A percentile compares a stretch with the other conserved stretches of the same genome.
Evolutionary conservation across 768 basidiomycete species (phyloP).

Genomic region (Pulveroboletus sp.): DNA sequence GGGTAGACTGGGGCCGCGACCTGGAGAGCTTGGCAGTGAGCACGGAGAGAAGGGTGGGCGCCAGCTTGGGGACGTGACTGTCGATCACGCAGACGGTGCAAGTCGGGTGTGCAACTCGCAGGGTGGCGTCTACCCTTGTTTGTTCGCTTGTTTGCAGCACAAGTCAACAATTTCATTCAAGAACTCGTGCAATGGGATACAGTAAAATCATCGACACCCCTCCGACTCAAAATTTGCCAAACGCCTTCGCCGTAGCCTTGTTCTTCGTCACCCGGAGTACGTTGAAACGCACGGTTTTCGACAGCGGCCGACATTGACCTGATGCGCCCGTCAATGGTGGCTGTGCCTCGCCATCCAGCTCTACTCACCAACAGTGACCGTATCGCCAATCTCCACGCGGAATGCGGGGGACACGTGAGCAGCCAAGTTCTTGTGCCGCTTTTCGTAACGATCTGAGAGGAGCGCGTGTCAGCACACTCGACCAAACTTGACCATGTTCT

Average conservation of each 20-base stretch:
- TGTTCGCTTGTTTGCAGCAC: conserved; percentile 33
- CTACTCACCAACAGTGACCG: conserved; percentile 87
- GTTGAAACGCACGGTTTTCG: conserved; percentile 99
- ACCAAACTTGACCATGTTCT: neutral
- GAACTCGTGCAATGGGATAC: conserved; percentile 19
- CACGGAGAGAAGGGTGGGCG: conserved; percentile 75
- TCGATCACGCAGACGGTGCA: conserved; percentile 27
- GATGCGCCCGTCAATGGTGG: neutral
- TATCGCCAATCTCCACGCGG: conserved; percentile 94
- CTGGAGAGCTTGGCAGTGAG: conserved; percentile 66
- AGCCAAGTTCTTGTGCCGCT: conserved; percentile 97
- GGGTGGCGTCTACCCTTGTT: conserved; percentile 27
- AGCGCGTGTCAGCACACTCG: conserved; percentile 9
- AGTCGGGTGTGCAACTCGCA: conserved; percentile 20
- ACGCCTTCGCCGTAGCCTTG: conserved; percentile 88
- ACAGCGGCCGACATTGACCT: conserved; percentile 99
- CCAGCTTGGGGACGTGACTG: conserved; percentile 54
- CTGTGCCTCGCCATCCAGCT: conserved; percentile 4
- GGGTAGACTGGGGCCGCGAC: conserved; percentile 70
- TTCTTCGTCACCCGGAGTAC: conserved; percentile 92
- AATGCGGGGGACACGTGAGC: conserved; percentile 97
- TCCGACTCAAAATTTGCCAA: conserved; percentile 83
- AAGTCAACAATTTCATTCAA: conserved; percentile 2
- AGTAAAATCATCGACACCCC: conserved; percentile 1
- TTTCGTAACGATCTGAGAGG: conserved; percentile 89